Evolutionary conservation across 1,139 yeast genomes (phyloP), one percentile per base, ranked within the genome.

Genomic region (Candida pseudocylindracea): DNA sequence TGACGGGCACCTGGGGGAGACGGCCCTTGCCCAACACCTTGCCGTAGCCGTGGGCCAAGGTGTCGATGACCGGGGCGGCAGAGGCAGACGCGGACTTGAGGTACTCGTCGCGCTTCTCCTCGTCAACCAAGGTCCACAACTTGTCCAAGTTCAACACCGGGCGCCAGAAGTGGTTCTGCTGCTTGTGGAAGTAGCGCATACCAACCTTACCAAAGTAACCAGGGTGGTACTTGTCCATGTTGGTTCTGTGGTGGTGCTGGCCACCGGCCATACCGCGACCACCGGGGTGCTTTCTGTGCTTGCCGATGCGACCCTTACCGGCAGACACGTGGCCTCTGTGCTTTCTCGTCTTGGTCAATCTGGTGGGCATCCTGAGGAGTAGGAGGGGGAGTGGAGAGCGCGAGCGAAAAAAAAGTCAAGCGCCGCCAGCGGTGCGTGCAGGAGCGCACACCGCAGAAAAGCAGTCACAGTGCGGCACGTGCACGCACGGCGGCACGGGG

Each of bases 181-280:
- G 94, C 66, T 78, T 75, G 85, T 83, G 96, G 94, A 79, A 91
- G 78, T 80, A 78, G 79, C 98, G 83, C 96, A 88, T 88, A 85
- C 99, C 99, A 62, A 91, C 96, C 73, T 91, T 91, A 79, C 99
- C 99, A 68, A 91, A 91, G 91, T 91, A 91, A 83, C 99, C 99
- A 57, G 98, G 98, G 66, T 91, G 99, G 94, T 79, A 91, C 68
- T 85, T 88, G 65, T 91, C 98, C 72, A 88, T 68, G 74, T 83
- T 83, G 63, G 88, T 83, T 80, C 96, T 83, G 94, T 91, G 98
- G 70, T 88, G 99, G 66, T 81, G 95, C 69, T 73, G 92, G 80
- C 99, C 99, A 85, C 99, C 99, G 63, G 99, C 99, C 91, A 71
- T 88, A 88, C 99, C 99, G 72, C 98, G 88, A 72, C 99, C 99